These are phyloP conservation scores for Fusarium sp. DNA, from an alignment of 2,329 filamentous ascomycete genomes.

Conservation along the genomic window DNA sequence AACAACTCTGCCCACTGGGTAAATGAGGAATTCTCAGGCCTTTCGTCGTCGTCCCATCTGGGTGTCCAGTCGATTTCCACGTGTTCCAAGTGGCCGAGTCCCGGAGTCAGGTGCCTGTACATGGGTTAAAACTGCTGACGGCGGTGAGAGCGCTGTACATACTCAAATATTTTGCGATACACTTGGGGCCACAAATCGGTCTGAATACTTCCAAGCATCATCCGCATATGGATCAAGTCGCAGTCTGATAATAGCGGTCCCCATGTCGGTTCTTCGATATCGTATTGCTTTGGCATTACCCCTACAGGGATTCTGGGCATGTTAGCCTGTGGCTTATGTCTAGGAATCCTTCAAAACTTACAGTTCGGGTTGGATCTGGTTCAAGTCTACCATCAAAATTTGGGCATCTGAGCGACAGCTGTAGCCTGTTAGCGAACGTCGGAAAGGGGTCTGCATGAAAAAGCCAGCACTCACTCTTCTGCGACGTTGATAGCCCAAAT, in stretches of 20 bases:
- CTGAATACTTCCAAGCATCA: constrained; percentile 78
- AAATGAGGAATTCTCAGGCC: constrained; percentile 65
- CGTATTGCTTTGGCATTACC: constrained; percentile 63
- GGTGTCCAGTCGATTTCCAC: constrained; percentile 87
- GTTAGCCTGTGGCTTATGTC: constrained; percentile 24
- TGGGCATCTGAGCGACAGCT: constrained; percentile 42
- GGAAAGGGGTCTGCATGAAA: neutral
- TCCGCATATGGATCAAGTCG: constrained; percentile 84
- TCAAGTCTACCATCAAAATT: constrained; percentile 52
- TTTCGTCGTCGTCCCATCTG: constrained; percentile 70
- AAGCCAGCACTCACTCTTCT: constrained; percentile 61
- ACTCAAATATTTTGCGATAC: constrained; percentile 74
- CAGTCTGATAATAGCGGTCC: constrained; percentile 58
- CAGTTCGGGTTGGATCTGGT: constrained; percentile 52
- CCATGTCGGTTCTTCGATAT: constrained; percentile 79
- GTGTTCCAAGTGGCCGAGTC: constrained; percentile 80
- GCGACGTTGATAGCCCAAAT: constrained; percentile 92
- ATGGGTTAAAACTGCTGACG: constrained; percentile 19
- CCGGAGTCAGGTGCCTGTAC: constrained; percentile 75
- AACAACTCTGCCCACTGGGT: constrained; percentile 74
- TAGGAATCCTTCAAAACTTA: constrained; percentile 36
- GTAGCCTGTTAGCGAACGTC: constrained; percentile 5
- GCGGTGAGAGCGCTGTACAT: constrained; percentile 44
- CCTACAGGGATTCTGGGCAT: constrained; percentile 72
- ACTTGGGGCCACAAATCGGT: constrained; percentile 72